These are phyloP conservation scores for Phytophthora fragariaefolia DNA, from an alignment of 352 stramenopile genomes.

Conservation along the genomic window DNA sequence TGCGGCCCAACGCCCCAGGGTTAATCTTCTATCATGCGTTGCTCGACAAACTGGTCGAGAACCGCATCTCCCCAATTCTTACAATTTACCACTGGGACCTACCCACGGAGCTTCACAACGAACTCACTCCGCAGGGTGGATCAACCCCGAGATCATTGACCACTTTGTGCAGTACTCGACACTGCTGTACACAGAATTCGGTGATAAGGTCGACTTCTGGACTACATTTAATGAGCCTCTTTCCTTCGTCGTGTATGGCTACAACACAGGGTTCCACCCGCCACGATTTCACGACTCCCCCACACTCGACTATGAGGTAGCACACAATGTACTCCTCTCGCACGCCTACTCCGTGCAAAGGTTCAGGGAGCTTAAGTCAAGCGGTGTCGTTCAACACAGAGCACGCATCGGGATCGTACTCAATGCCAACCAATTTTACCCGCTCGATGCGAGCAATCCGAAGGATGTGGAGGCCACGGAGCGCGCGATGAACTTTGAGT, in stretches of 20 bases:
- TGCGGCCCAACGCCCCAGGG: slow-evolving; percentile 76
- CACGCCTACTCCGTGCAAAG: slow-evolving; percentile 86
- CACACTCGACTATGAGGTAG: slow-evolving; percentile 48
- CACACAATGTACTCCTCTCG: slow-evolving; percentile 91
- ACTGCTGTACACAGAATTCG: slow-evolving; percentile 92
- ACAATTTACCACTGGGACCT: slow-evolving; percentile 35
- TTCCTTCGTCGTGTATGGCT: slow-evolving; percentile 85
- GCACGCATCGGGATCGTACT: slow-evolving; percentile 92
- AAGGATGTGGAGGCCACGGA: slow-evolving; percentile 61
- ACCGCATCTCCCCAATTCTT: slow-evolving; percentile 24
- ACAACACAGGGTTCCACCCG: slow-evolving; percentile 68
- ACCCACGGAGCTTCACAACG: slow-evolving; percentile 33
- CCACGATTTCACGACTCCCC: slow-evolving; percentile 44
- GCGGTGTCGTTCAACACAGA: slow-evolving; percentile 37
- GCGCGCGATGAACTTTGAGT: slow-evolving; percentile 86
- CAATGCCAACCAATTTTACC: slow-evolving; percentile 77
- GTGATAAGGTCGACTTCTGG: slow-evolving; percentile 92
- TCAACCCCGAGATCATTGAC: slow-evolving; percentile 43
- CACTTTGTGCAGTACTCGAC: slow-evolving; percentile 90
- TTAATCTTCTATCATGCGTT: slow-evolving; percentile 77
- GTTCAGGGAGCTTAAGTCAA: slow-evolving; percentile 81
- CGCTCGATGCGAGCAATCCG: slow-evolving; percentile 60
- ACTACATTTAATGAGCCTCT: slow-evolving; percentile 95
- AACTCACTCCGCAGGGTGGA: slow-evolving; percentile 36
- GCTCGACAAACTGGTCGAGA: slow-evolving; percentile 25